These are phyloP conservation scores for Atalantia buxifolia DNA, from an alignment of 345 rosid species.

Conservation along the genomic window DNA sequence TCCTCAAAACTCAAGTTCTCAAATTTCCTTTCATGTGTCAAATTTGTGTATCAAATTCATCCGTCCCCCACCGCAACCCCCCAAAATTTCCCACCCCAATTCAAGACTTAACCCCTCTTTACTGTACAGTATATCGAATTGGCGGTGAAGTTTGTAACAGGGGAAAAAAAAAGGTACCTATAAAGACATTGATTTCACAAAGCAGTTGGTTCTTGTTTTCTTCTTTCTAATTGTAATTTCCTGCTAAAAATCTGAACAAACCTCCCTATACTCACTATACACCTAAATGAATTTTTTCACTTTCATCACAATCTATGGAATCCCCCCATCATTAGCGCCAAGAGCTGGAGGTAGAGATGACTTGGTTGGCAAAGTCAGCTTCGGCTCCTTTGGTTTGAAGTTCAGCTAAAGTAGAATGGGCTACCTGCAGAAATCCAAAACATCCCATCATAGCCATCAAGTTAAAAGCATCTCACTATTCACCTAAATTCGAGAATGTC, in stretches of 20 bases:
- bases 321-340: background rate
- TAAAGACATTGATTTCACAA: background rate
- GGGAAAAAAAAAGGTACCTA: too few species aligned
- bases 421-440: background rate
- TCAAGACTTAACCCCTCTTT: background rate
- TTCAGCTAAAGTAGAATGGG: background rate
- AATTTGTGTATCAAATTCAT: background rate
- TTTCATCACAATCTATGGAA: background rate
- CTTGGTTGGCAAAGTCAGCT: background rate
- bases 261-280: background rate
- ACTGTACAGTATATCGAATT: background rate
- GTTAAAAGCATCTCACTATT: constrained; percentile 6
- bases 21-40: background rate
- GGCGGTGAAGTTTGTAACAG: background rate
- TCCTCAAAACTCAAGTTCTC: background rate
- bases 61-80: too few species aligned
- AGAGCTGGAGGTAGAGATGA: background rate
- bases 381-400: background rate
- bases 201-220: background rate
- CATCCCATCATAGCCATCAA: background rate
- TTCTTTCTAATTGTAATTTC: background rate
- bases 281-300: background rate
- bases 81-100: too few species aligned
- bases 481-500: constrained; percentile 36
- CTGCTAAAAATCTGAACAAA: background rate